These are phyloP conservation scores for Phytophthora agathidicida DNA, from an alignment of 352 stramenopile species.

Conservation along the genomic window DNA sequence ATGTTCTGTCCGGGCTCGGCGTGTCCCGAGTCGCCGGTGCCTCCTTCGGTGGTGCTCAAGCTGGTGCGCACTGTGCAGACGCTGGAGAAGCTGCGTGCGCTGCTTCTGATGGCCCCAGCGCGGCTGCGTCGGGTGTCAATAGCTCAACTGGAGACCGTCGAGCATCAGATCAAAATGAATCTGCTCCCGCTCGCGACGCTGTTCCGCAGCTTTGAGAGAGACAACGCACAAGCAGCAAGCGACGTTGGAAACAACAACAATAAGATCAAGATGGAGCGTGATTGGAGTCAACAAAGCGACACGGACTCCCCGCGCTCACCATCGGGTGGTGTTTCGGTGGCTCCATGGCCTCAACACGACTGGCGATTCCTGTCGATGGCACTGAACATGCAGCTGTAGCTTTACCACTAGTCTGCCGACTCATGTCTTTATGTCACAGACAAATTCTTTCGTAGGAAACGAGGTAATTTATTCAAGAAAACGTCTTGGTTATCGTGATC, in stretches of 20 bases:
- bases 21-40: constrained; percentile 16
- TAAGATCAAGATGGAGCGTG: constrained; percentile 26
- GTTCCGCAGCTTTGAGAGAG: constrained; percentile 39
- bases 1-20: constrained; percentile 29
- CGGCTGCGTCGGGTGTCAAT: constrained; percentile 32
- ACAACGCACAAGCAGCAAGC: not conserved
- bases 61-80: constrained; percentile 46
- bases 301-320: constrained; percentile 35
- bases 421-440: not conserved
- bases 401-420: constrained; percentile 9
- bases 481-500: no score
- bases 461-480: constrained; percentile 40
- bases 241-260: not conserved
- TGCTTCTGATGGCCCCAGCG: constrained; percentile 35
- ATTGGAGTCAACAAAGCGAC: constrained; percentile 3
- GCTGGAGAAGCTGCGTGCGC: constrained; percentile 34
- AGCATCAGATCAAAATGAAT: constrained; percentile 43
- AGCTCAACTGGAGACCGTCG: constrained; percentile 32
- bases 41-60: constrained; percentile 30
- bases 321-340: constrained; percentile 21
- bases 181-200: constrained; percentile 44
- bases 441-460: constrained; percentile 6
- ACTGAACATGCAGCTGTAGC: constrained; percentile 43
- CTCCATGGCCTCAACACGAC: constrained; percentile 12
- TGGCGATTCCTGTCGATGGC: constrained; percentile 49